phyloP scores from a whole-genome alignment of 2,329 filamentous ascomycete genomes.

The Talaromyces funiculosus region DNA sequence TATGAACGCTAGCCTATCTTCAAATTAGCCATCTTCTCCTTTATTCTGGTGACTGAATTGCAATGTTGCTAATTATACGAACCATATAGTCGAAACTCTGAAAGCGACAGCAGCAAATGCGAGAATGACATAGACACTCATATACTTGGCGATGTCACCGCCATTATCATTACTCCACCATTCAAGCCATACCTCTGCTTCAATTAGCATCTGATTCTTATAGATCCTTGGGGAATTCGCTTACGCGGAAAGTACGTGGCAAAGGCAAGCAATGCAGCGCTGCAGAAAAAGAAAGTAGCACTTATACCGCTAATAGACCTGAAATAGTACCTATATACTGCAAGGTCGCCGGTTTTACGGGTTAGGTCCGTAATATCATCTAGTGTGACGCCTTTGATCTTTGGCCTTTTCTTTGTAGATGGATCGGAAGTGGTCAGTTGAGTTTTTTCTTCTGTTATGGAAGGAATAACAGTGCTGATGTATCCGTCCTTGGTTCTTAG shows the following conservation, averaged over 20 bases:
- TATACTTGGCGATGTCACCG: constrained; percentile 28
- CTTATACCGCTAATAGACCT: constrained; percentile 33
- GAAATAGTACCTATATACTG: constrained; percentile 39
- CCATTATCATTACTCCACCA: constrained; percentile 34
- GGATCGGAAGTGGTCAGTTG: constrained; percentile 19
- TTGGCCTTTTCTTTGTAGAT: neutral
- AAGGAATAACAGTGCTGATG: constrained; percentile 33
- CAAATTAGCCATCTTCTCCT: neutral
- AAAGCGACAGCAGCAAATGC: constrained; percentile 14
- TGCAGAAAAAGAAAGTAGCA: constrained; percentile 24
- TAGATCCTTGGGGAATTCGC: neutral
- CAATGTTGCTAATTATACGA: neutral
- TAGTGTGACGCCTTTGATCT: neutral
- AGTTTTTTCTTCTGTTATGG: constrained; percentile 29
- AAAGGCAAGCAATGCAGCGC: constrained; percentile 30
- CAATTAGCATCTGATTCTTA: neutral
- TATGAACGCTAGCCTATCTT: neutral
- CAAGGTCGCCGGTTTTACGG: constrained; percentile 32
- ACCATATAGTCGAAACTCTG: neutral
- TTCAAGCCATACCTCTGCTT: constrained; percentile 28
- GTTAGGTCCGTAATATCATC: constrained; percentile 19
- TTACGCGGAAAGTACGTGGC: constrained; percentile 13
- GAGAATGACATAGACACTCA: constrained; percentile 36
- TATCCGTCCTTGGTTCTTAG: constrained; percentile 22
- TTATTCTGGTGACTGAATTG: neutral